Evolutionary conservation across 805 yeast species (phyloP), one percentile per base, ranked within the genome.

Genomic region (Debaryomyces hansenii): DNA sequence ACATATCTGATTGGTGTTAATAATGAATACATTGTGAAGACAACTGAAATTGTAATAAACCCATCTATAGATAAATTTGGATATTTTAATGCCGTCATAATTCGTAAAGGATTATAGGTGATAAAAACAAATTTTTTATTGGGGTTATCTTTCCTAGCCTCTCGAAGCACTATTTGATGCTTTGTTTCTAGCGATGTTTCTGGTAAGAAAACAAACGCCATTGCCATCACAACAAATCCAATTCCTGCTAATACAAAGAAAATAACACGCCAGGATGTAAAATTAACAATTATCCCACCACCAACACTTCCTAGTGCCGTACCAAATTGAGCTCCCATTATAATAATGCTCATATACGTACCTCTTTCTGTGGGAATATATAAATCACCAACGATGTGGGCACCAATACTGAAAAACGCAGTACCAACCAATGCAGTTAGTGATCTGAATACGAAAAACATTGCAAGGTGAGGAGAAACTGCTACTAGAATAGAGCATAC

Each of bases 1-100:
- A 80, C 80, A 37, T 74, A 69, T 51, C 84, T 59, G 37, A 81
- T 79, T 1, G 85, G 85, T 0, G 85, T 80, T 43, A 79, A 58
- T 15, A 79, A 52, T 3, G 71, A 58, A 54, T 75, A 79, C 84
- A 80, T 79, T 50, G 72, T 75, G 63, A 70, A 81, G 29, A 69
- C 55, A 18, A 78, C 53, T 0, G 78, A 60, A 36, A 65, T 57
- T n/a, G 73, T 62, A 4, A 76, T 59, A 21, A 73, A 52, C 2
- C 76, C 79, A 20, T 75, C 79, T 10, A 77, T 60, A 2, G 70
- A 53, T 42, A 81, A 54, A 44, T 72, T 78, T 6, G 73, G 71
- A 54, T 71, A 72, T 42, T 60, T 65, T 42, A 79, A 63, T 3
- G 79, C 72, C 3, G 45, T 34, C 29, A 77, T 52, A n/a, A 79